Conservation (phyloP, 2,329 filamentous ascomycete genomes). For the Pseudocercospora fuligena region DNA sequence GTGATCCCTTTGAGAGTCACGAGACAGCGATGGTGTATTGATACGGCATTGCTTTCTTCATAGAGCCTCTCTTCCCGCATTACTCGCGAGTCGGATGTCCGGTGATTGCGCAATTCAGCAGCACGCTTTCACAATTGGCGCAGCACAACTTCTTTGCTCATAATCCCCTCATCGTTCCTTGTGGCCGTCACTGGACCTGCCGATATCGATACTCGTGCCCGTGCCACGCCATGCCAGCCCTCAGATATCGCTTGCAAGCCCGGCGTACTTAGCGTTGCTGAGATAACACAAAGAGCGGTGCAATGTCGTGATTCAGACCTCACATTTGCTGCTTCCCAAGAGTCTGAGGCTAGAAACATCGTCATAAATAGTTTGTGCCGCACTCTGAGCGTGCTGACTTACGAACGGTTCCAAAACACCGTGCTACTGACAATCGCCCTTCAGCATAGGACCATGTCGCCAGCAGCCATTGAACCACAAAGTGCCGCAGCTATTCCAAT, state of each 20-base stretch:
- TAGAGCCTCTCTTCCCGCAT: too few species aligned
- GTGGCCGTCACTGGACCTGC: not conserved
- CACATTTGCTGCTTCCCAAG: not conserved
- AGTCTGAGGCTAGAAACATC: too few species aligned
- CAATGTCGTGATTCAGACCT: not conserved
- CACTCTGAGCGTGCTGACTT: too few species aligned
- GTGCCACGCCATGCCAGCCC: not conserved
- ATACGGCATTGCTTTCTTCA: too few species aligned
- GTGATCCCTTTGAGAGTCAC: too few species aligned
- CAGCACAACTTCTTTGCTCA: not conserved
- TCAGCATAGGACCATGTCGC: not conserved
- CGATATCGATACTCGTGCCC: not conserved
- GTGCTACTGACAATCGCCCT: not conserved
- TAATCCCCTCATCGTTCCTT: too few species aligned
- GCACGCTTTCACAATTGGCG: not conserved
- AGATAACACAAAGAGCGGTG: not conserved
- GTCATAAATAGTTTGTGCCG: too few species aligned
- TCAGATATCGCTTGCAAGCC: not conserved
- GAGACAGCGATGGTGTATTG: too few species aligned
- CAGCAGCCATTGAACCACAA: not conserved
- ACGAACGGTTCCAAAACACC: not conserved
- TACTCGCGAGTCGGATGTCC: too few species aligned
- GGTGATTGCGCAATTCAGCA: not conserved
- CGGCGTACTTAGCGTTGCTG: not conserved
- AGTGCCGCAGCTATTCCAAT: not conserved